Evolutionary conservation across 495 filamentous ascomycete species (phyloP), one percentile per base, ranked within the genome.

Genomic region (Aspergillus asperescens): DNA sequence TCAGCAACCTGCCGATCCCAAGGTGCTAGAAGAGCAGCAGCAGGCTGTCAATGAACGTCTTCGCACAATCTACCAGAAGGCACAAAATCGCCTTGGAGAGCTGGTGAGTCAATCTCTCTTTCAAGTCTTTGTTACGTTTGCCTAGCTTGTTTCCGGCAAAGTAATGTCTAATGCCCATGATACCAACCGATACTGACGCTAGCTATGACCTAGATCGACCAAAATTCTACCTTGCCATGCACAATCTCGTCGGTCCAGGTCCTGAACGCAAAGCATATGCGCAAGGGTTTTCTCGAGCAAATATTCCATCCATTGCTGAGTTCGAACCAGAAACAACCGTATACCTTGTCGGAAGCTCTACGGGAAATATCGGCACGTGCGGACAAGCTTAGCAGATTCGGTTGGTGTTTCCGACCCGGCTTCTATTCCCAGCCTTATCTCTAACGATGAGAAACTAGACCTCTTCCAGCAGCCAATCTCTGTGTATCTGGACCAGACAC

Each of bases 391-490:
- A 79, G 84, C 52, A 77, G 80, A 55, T 89, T 95, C 64, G 90
- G 89, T 95, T 78, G 44, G 73, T 64, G 7, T 16, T 40, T 22
- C 48, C 50, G 18, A n/a, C 12, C 8, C 40, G 22, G 25, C 15
- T 9, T 38, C 24, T 20, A 24, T 42, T 24, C 18, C 45, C 22
- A 24, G 24, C 13, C 28, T 40, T 27, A 35, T 41, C n/a, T 15
- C 61, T 68, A 61, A 65, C 35, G 13, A 15, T 15, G 20, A 32
- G 8, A 46, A 31, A 15, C 3, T 57, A 91, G 90, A 89, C 57
- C 87, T 98, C 61, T 96, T 91, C 75, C 84, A 93, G 37, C 80
- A 87, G 24, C 81, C 84, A n/a, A 87, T 95, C 43, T 77, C 81
- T 5, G 78, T 92, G 47, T 90, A 84, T 69, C 71, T 96, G 48